A percentile compares a stretch with the other conserved stretches of the same genome.
These are phyloP conservation scores for Starmerella stellata DNA, from an alignment of 805 yeast genomes.

Conservation along the genomic window DNA sequence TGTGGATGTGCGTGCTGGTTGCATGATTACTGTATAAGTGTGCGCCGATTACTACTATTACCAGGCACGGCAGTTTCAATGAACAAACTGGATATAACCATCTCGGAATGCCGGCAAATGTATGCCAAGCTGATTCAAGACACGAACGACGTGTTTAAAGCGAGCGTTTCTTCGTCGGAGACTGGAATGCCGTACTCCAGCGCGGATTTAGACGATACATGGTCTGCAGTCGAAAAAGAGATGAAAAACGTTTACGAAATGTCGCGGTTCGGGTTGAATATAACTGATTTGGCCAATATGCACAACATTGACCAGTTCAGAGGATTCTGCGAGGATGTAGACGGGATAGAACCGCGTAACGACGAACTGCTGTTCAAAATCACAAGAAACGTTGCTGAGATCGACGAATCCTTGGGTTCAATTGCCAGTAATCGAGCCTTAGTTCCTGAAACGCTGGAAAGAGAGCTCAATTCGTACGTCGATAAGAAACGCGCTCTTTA, in stretches of 20 bases:
- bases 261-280: slow-evolving; percentile 35
- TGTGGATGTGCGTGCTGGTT: no score
- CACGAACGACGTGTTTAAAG: slow-evolving; percentile 21
- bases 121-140: slow-evolving; percentile 7
- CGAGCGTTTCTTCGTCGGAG: slow-evolving; percentile 15
- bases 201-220: slow-evolving; percentile 24
- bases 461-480: slow-evolving; percentile 2
- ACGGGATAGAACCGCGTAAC: slow-evolving; percentile 16
- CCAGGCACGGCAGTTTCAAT: neutral
- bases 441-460: slow-evolving; percentile 7
- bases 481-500: no score
- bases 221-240: slow-evolving; percentile 18
- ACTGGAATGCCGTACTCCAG: neutral
- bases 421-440: slow-evolving; percentile 6
- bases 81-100: neutral
- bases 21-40: no score
- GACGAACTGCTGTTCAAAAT: slow-evolving; percentile 6
- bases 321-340: slow-evolving; percentile 13
- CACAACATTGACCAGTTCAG: slow-evolving; percentile 11
- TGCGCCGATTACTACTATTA: no score
- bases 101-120: slow-evolving; percentile 2
- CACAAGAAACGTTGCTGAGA: slow-evolving; percentile 1
- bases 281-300: slow-evolving; percentile 32
- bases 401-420: slow-evolving; percentile 4
- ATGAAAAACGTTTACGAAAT: slow-evolving; percentile 38